Base-by-base conservation (phyloP, 176 grass and related monocot species). In the Carex scoparia region DNA sequence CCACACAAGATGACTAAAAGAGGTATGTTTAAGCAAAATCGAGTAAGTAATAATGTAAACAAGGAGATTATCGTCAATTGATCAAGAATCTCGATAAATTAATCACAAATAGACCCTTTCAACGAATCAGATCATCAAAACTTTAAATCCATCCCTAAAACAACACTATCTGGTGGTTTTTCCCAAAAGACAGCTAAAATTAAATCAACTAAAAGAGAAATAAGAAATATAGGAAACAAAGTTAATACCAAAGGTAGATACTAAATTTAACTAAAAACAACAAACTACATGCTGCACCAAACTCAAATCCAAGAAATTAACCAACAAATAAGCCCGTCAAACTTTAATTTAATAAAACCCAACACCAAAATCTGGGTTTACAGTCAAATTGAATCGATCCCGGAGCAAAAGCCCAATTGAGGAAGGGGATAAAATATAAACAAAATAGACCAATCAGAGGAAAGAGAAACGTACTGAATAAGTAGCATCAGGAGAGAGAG, bases 381-480 rank as follows among this genome's bases (percentile, higher is more conserved):
- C 18, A 51, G 28, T 14, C 4, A 18, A 48, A 72, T 23, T 4
- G 8, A 2, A 10, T 49, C 18, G 42, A 27, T 73, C 40, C 42
- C n/a, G 2, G 42, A 73, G 70, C 9, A 28, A 74, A 74, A 74
- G 0, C 46, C 49, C 27, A 79, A 58, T 79, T 79, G 18, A n/a
- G 49, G 32, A 15, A 32, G 11, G 49, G 23, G 23, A 77, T 4
- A 56, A 58, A 32, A 32, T 9, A 8, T 58, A 68, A 55, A 55
- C 30, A 58, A 79, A 56, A 57, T 27, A 49, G 70, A 51, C 37
- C 60, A 82, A 55, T 55, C 10, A 83, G 13, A 83, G 35, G 57
- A 82, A 69, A 83, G 81, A 56, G 61, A 51, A 53, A 15, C 81
- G 81, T 83, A 83, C 81, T 83, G 63, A 55, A 53, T 68, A 83